These are phyloP conservation scores for Tylopilus balloui DNA, from an alignment of 768 basidiomycete genomes.

Conservation along the genomic window DNA sequence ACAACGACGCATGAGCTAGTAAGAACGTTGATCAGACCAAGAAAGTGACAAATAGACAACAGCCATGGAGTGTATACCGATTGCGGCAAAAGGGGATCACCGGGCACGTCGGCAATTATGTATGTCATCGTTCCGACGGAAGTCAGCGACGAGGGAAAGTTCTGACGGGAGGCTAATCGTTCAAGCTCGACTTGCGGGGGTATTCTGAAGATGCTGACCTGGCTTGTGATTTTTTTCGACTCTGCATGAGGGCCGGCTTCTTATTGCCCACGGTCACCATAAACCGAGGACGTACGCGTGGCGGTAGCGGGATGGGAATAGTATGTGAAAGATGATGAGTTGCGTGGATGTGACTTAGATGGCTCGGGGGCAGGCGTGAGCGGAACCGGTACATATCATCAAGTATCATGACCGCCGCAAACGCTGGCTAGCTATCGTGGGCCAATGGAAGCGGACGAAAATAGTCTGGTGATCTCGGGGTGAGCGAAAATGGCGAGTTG, in stretches of 20 bases:
- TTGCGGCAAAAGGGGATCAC: background rate
- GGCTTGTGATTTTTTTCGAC: conserved; percentile 17
- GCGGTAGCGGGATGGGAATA: background rate
- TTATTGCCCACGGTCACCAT: conserved; percentile 11
- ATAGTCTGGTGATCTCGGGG: conserved; percentile 16
- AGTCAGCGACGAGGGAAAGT: background rate
- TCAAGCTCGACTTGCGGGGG: background rate
- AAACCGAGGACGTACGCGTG: background rate
- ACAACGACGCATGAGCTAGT: background rate
- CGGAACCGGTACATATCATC: background rate
- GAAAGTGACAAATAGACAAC: background rate
- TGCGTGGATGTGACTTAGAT: background rate
- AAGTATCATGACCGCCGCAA: background rate
- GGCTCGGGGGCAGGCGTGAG: background rate
- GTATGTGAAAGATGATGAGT: background rate
- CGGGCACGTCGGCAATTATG: no score
- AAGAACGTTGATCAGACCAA: background rate
- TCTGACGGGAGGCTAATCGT: background rate
- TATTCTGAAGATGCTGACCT: background rate
- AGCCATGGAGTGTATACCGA: background rate
- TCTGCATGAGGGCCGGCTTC: background rate
- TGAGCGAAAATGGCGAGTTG: conserved; percentile 10
- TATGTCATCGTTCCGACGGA: conserved; percentile 16
- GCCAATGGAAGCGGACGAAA: conserved; percentile 9
- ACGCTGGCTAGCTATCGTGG: conserved; percentile 1